A percentile compares a stretch with the other conserved stretches of the same genome.
Evolutionary conservation across 2,329 filamentous ascomycete genomes (phyloP).

Genomic region (Ilyonectria mors-panacis): DNA sequence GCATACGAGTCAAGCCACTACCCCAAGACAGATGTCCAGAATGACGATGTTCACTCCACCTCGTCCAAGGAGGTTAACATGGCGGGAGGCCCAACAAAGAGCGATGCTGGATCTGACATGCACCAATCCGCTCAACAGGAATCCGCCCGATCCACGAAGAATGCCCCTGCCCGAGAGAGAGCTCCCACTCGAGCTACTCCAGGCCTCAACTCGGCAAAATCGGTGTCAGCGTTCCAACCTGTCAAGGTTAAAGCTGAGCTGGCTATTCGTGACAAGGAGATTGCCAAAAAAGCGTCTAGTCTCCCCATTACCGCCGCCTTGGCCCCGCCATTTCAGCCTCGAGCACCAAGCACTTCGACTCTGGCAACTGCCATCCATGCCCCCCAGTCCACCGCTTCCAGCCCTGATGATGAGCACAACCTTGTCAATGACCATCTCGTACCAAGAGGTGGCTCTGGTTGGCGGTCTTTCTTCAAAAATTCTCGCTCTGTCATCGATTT

Average conservation of each 20-base stretch:
- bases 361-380: conserved; percentile 29
- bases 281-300: conserved; percentile 53
- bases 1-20: conserved; percentile 62
- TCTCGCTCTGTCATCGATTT: conserved; percentile 30
- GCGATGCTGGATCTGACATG: conserved; percentile 23
- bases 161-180: conserved; percentile 29
- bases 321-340: conserved; percentile 65
- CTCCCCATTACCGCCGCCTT: conserved; percentile 64
- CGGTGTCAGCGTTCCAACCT: conserved; percentile 39
- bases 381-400: conserved; percentile 22
- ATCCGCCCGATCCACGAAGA: conserved; percentile 22
- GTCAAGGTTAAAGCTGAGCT: conserved; percentile 38
- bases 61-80: conserved; percentile 16
- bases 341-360: conserved; percentile 41
- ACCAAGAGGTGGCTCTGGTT: conserved; percentile 36
- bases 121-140: conserved; percentile 1
- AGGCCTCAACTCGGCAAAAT: conserved; percentile 51
- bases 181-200: conserved; percentile 36
- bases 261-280: conserved; percentile 41
- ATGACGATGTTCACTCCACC: conserved; percentile 35
- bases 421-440: conserved; percentile 23
- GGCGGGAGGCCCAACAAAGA: conserved; percentile 7
- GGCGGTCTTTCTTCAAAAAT: conserved; percentile 42
- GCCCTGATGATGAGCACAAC: conserved; percentile 3
- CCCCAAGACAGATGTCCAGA: conserved; percentile 52